These are phyloP conservation scores for Globisporangium alternatum DNA, from an alignment of 352 stramenopile genomes.

Conservation along the genomic window DNA sequence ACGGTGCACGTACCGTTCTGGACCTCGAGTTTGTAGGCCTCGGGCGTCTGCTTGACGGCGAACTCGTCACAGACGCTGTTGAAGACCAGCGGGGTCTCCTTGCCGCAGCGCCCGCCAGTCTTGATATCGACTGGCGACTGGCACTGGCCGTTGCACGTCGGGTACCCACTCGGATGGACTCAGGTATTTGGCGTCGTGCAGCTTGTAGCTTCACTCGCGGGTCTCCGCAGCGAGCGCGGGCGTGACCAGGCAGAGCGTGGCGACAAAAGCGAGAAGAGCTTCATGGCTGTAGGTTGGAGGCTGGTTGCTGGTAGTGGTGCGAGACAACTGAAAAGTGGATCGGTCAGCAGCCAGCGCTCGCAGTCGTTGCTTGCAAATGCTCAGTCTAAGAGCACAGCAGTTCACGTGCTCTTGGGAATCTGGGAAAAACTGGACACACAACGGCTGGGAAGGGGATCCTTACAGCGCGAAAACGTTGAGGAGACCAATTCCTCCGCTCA, in stretches of 20 bases:
- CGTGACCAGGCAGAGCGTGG: neutral
- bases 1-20: constrained; percentile 3
- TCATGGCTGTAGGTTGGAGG: neutral
- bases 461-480: too few relatives aligned
- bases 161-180: constrained; percentile 11
- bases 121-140: constrained; percentile 14
- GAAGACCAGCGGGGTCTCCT: constrained; percentile 7
- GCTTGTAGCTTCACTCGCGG: constrained; percentile 5
- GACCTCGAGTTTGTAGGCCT: constrained; percentile 9
- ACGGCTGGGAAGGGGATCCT: too few relatives aligned
- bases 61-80: constrained; percentile 3
- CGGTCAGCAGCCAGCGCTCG: neutral
- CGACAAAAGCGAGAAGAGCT: neutral
- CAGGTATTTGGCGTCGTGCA: constrained; percentile 1
- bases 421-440: too few relatives aligned
- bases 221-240: neutral
- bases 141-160: constrained; percentile 11
- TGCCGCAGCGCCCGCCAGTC: neutral
- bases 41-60: neutral
- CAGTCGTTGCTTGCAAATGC: too few relatives aligned
- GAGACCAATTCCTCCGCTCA: too few relatives aligned
- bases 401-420: too few relatives aligned
- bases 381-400: too few relatives aligned
- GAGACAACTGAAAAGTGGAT: neutral
- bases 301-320: neutral